These are phyloP conservation scores for Vitis hybrid DNA, from an alignment of 177 flowering plant genomes.

Conservation along the genomic window DNA sequence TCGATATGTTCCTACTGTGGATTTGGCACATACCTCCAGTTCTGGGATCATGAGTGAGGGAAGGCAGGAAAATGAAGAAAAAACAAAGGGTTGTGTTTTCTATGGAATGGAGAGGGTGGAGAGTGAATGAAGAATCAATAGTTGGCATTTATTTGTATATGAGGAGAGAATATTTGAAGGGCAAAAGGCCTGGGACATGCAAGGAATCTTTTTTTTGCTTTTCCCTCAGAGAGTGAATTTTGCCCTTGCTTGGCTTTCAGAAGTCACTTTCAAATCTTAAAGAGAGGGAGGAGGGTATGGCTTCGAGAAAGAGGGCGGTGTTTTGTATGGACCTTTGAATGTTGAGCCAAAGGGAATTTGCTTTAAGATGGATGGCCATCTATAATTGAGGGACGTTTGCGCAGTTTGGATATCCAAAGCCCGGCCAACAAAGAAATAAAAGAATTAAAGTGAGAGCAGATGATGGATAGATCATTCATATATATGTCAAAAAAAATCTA, in stretches of 20 bases:
- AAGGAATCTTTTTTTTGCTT: constrained; percentile 55
- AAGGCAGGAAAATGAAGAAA: constrained; percentile 9
- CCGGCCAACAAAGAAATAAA: constrained; percentile 19
- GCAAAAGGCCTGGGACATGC: constrained; percentile 61
- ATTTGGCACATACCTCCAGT: constrained; percentile 44
- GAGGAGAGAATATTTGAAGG: constrained; percentile 55
- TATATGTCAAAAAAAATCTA: constrained; percentile 8
- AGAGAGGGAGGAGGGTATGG: constrained; percentile 2
- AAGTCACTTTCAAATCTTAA: constrained; percentile 14
- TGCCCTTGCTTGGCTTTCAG: constrained; percentile 5
- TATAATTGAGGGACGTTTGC: constrained; percentile 12
- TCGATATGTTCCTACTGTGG: not conserved
- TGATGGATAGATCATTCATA: not conserved
- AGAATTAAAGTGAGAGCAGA: constrained; percentile 9
- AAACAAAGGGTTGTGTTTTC: constrained; percentile 2
- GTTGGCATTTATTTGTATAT: constrained; percentile 43
- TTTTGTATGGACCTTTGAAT: constrained; percentile 22
- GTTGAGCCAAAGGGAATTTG: constrained; percentile 37
- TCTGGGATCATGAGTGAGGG: constrained; percentile 52
- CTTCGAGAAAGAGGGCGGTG: constrained; percentile 9
- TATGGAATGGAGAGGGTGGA: constrained; percentile 12
- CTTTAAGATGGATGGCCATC: constrained; percentile 24
- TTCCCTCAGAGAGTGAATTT: not conserved
- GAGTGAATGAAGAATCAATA: constrained; percentile 37
- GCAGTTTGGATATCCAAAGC: constrained; percentile 36